Base-by-base conservation (phyloP, 2,329 filamentous ascomycete species). In the Fusarium sp. region DNA sequence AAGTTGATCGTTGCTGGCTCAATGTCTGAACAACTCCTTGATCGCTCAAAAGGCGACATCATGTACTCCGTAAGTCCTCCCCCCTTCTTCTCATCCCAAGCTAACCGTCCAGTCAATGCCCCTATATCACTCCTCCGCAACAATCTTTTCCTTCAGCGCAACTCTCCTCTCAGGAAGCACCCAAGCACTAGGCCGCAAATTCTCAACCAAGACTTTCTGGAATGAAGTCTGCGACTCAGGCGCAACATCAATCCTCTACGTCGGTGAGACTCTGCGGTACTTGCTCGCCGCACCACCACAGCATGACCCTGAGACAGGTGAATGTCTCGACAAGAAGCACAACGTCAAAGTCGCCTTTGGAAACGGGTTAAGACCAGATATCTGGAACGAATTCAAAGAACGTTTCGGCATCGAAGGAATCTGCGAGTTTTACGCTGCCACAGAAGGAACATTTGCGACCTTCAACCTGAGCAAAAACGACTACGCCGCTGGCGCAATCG, bases 211-310 rank as follows among this genome's bases (percentile, higher is more conserved):
- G 70, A 90, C 86, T 3, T 96, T 96, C 82, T 96, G 94, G 92
- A 85, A 89, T 22, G 93, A 96, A 62, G 92, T 92, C 22, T 89
- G 92, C n/a, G 87, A 88, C 49, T 89, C 88, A 55, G 84, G 91
- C 14, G 92, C 94, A 26, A 96, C 93, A 3, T 87, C 91, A 8
- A 92, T 97, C 70, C 94, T 97, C 80, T 97, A 97, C 79, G 94
- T 97, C 20, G 94, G 94, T 59, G 94, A 97, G 82, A 96, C 94
- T 1, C 92, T 94, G 73, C 91, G 94, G 11, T 97, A 97, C 80
- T 88, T 97, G 8, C 87, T 97, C 17, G 87, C 92, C 0, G 90
- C 90, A 0, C 89, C 92, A 5, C 85, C 89, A 1, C 87, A 92
- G 63, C 81, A 86, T 33, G 91, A 94, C 74, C 86, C 91, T 0